Conservation (phyloP, 2,329 filamentous ascomycete species). For the Diaporthe australafricana region DNA sequence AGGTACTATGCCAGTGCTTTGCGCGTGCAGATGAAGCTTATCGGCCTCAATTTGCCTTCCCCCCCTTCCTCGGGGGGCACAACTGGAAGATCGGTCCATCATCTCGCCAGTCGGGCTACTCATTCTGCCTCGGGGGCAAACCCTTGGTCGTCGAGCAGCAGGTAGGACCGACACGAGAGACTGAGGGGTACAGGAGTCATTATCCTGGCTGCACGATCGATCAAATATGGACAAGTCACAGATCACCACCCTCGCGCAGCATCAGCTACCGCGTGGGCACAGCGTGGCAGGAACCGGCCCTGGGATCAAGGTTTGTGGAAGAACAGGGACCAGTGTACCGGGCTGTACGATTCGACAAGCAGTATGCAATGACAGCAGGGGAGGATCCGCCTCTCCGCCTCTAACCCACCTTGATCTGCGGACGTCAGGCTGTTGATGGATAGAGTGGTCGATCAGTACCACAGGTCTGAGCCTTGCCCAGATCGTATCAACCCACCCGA, state of each 20-base stretch:
- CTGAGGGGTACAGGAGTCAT: neutral
- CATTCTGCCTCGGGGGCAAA: neutral
- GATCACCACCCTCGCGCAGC: neutral
- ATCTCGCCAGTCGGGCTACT: conserved; percentile 10
- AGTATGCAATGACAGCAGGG: neutral
- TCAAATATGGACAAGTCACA: neutral
- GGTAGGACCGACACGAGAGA: neutral
- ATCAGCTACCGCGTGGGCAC: neutral
- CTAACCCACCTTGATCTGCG: neutral
- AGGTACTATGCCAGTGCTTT: neutral
- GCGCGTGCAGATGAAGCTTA: neutral
- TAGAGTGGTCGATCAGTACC: neutral
- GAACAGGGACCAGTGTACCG: conserved; percentile 12
- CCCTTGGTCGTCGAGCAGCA: neutral
- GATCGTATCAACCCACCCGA: neutral
- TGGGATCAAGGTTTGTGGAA: neutral
- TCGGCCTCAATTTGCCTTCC: conserved; percentile 4
- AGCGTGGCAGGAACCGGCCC: neutral
- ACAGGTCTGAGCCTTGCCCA: neutral
- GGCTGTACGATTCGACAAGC: conserved; percentile 7
- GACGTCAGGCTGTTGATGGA: neutral
- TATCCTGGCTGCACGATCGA: neutral
- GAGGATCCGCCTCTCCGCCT: neutral
- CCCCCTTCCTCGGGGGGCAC: neutral
- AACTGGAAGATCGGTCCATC: conserved; percentile 7